phyloP scores from a whole-genome alignment of 163 green algal genomes.

The Prototheca wickerhamii region DNA sequence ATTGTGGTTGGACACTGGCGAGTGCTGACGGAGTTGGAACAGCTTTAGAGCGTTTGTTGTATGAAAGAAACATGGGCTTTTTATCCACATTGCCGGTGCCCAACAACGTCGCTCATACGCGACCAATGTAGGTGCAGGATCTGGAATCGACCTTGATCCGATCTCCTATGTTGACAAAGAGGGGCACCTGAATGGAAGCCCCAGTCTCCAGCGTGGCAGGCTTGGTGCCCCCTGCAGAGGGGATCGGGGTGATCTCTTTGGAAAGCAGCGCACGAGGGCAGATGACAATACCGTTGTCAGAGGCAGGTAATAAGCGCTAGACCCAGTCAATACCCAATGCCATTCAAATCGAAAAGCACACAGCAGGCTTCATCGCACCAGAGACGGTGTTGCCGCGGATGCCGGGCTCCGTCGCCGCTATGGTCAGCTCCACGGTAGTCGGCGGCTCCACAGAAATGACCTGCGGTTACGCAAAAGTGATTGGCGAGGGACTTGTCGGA shows the following conservation, averaged over 20 bases:
- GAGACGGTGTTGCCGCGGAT: constrained; percentile 84
- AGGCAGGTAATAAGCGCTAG: too few species aligned
- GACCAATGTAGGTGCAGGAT: constrained; percentile 65
- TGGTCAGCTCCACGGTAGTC: constrained; percentile 71
- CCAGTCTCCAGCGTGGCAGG: constrained; percentile 86
- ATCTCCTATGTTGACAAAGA: constrained; percentile 83
- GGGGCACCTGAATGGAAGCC: constrained; percentile 72
- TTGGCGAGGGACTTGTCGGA: neutral
- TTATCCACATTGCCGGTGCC: neutral
- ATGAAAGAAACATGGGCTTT: too few species aligned
- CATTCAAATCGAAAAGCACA: neutral
- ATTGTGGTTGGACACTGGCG: too few species aligned
- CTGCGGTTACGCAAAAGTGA: constrained; percentile 10
- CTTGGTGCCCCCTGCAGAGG: constrained; percentile 69
- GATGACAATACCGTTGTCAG: too few species aligned
- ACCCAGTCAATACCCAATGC: too few species aligned
- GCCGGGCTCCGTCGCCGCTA: constrained; percentile 75
- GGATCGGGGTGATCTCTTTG: neutral
- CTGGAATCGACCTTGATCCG: constrained; percentile 85
- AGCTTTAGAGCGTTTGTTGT: too few species aligned
- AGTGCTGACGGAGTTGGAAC: too few species aligned
- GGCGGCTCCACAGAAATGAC: constrained; percentile 89
- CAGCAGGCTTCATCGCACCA: constrained; percentile 13
- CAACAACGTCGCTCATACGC: neutral
- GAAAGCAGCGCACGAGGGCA: neutral